Evolutionary conservation across 306 rosid genomes (phyloP), one percentile per base, ranked within the genome.

Genomic region (Castanea sativa): DNA sequence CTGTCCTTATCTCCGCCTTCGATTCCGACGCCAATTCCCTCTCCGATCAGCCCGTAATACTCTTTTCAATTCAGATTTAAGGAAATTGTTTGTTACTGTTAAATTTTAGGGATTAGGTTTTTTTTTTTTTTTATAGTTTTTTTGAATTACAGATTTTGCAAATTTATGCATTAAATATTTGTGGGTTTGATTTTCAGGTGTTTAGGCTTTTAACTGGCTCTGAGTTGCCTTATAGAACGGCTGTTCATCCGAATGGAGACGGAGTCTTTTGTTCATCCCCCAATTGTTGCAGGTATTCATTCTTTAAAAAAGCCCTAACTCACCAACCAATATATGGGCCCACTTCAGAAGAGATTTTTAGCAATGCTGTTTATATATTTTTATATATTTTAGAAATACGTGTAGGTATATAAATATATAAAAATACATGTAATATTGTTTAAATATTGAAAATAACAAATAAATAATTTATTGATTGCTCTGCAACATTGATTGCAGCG

Each of bases 181-280:
- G 25, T 49, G 32, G 75, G 20, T 63, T 49, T 76, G 41, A 15
- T 20, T 75, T 87, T 68, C 90, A 95, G 99, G 97, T 92, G 80
- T 84, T 60, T 60, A 85, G 33, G 81, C 85, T 88, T 71, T 81
- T 71, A 71, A 90, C 92, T 71, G 80, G 71, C 35, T 91, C 99
- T 18, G 92, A 91, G 79, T 85, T 89, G 84, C 99, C 99, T 6
- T 95, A 95, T 55, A 89, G 98, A 85, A 95, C 88, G 91, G 88
- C 96, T 65, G 80, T 90, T 76, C 92, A 92, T 59, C 95, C 94
- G 6, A 78, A 82, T 2, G 92, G 93, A 29, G 92, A 89, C 73
- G 97, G 99, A 63, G 81, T 95, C 67, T 35, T 92, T 84, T 92
- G 99, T 79, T 82, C 98, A 53, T 87, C 92, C 77, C 87, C 96